Conservation (phyloP, 441 rosid genomes). For the Aleurites moluccanus region DNA sequence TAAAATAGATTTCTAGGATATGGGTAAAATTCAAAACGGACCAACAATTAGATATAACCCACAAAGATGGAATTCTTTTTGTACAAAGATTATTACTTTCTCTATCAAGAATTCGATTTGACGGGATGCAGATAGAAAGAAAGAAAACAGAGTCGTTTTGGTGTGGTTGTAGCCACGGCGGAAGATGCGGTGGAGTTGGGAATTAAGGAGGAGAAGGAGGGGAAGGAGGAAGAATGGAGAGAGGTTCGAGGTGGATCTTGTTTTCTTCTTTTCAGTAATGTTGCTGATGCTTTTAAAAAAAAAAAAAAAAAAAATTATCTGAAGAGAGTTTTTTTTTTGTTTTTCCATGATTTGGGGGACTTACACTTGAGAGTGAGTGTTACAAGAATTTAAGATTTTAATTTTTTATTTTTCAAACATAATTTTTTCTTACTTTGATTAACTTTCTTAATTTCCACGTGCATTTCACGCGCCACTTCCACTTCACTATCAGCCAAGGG, state of each 20-base stretch:
- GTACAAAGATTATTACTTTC: neutral
- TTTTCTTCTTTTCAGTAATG: conserved; percentile 42
- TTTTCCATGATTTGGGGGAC: conserved; percentile 35
- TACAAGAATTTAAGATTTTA: conserved; percentile 13
- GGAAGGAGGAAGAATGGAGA: conserved; percentile 36
- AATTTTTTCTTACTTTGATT: neutral
- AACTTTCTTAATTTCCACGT: neutral
- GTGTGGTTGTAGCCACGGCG: neutral
- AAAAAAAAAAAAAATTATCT: no score
- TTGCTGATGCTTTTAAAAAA: conserved; percentile 28
- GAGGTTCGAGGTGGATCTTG: conserved; percentile 76
- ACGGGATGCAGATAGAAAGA: neutral
- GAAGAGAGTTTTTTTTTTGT: conserved; percentile 18
- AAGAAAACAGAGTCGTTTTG: neutral
- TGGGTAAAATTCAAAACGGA: neutral
- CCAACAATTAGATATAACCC: neutral
- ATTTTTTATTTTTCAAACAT: neutral
- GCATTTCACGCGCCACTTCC: neutral
- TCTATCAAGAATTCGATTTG: neutral
- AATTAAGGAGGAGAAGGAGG: conserved; percentile 7
- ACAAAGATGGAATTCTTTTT: neutral
- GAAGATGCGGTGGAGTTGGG: neutral
- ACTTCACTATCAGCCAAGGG: no score
- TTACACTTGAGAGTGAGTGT: conserved; percentile 30
- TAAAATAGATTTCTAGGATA: neutral